These are phyloP conservation scores for Cicer arietinum DNA, from an alignment of 306 rosid species.

Conservation along the genomic window DNA sequence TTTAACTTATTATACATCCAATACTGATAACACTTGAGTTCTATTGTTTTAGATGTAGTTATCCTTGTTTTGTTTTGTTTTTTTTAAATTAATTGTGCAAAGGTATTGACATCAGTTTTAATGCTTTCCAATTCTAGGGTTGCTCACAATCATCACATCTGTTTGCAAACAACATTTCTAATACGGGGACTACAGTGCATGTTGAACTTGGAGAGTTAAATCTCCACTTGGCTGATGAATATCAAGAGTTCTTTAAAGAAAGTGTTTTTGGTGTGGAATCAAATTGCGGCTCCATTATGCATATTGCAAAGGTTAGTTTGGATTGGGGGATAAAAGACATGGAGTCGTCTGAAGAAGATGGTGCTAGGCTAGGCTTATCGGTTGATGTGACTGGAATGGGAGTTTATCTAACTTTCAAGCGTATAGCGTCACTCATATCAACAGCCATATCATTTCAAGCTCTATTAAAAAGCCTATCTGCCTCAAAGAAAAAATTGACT, in stretches of 20 bases:
- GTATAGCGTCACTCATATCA: conserved; percentile 82
- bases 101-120: conserved; percentile 37
- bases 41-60: conserved; percentile 26
- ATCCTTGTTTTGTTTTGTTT: conserved; percentile 1
- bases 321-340: conserved; percentile 95
- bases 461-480: conserved; percentile 65
- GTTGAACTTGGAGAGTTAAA: conserved; percentile 94
- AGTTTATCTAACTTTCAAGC: conserved; percentile 72
- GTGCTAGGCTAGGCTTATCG: conserved; percentile 67
- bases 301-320: conserved; percentile 85
- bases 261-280: conserved; percentile 87
- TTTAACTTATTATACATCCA: conserved; percentile 28
- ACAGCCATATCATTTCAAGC: conserved; percentile 81
- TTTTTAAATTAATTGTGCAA: conserved; percentile 24
- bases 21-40: conserved; percentile 23
- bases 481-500: conserved; percentile 63
- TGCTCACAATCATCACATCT: conserved; percentile 92
- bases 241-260: conserved; percentile 89
- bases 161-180: conserved; percentile 87
- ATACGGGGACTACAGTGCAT: conserved; percentile 78
- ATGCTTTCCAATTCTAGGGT: conserved; percentile 67
- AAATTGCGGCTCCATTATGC: conserved; percentile 84
- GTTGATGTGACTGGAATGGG: conserved; percentile 95
- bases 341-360: conserved; percentile 78
- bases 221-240: conserved; percentile 91